Conservation (phyloP, 805 yeast genomes). For the Saturnispora zaruensis region DNA sequence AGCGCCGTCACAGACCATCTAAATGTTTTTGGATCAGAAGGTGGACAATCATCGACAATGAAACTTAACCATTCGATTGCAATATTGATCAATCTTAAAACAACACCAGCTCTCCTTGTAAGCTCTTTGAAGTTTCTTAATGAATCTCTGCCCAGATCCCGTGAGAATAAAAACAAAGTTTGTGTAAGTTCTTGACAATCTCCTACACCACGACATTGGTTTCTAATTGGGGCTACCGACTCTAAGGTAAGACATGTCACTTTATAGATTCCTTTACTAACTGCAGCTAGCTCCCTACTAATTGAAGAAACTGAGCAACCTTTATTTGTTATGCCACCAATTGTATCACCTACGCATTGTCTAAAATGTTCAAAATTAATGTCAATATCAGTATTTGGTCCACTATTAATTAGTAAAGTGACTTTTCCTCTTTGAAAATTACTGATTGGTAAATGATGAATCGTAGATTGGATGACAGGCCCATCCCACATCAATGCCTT, state of each 20-base stretch:
- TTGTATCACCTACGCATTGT: constrained; percentile 47
- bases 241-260: constrained; percentile 59
- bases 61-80: constrained; percentile 89
- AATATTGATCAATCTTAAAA: constrained; percentile 62
- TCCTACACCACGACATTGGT: constrained; percentile 49
- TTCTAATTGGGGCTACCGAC: constrained; percentile 43
- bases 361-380: constrained; percentile 49
- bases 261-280: constrained; percentile 58
- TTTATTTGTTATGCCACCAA: constrained; percentile 46
- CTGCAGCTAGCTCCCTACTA: constrained; percentile 60
- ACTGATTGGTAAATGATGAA: constrained; percentile 39
- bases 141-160: constrained; percentile 74
- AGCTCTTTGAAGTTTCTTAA: constrained; percentile 33
- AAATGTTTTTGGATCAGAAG: constrained; percentile 84
- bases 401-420: constrained; percentile 62
- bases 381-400: constrained; percentile 45
- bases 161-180: constrained; percentile 62
- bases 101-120: constrained; percentile 55
- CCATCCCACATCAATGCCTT: constrained; percentile 93
- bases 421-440: constrained; percentile 63
- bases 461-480: constrained; percentile 42
- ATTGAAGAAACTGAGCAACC: constrained; percentile 66
- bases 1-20: constrained; percentile 94
- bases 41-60: constrained; percentile 89
- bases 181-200: constrained; percentile 71